Base-by-base conservation (phyloP, 2,329 filamentous ascomycete species). In the Alternaria consortialis region DNA sequence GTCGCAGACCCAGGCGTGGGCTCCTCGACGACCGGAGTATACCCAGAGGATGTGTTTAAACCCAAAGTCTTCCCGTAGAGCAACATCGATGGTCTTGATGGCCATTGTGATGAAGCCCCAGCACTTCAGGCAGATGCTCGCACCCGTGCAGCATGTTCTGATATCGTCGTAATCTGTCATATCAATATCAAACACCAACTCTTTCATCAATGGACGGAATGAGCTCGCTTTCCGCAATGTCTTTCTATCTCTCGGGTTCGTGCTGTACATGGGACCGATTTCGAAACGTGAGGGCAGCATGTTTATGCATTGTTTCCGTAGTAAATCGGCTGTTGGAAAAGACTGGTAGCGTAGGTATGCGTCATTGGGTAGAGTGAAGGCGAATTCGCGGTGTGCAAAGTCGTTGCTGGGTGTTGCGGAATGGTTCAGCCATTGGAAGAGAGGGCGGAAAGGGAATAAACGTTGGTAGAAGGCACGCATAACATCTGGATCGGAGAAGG, bases 51-150 rank as follows among this genome's bases (percentile, higher is more conserved):
- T 94, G 80, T 99, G 94, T 75, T 91, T 89, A 80, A 97, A 99
- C 46, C 94, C 95, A 81, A 99, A 97, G 79, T 99, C 95, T 20
- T 98, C 93, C 53, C 93, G 86, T 69, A 99, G 80, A 0, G 94
- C 93, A 12, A 87, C 85, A 77, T 98, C 94, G 12, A 98, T 85
- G 15, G 97, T 93, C 76, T 96, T 95, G 77, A 99, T 94, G 7
- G 95, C 92, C 93, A 99, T 98, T 25, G 92, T 97, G 71, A 97
- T 96, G 79, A 98, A 99, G 51, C 91, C 86, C 95, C 95, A 99
- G 82, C 95, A 99, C 77, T 94, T 95, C 67, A 84, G 85, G 78
- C 95, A 99, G 67, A 99, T 98, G 70, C 92, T 96, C 8, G 94
- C 93, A 77, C 94, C 94, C 72, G 90, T 89, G 78, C 95, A 99